These are phyloP conservation scores for Cyclotella distinguenda DNA, from an alignment of 108 stramenopile species.

Conservation along the genomic window DNA sequence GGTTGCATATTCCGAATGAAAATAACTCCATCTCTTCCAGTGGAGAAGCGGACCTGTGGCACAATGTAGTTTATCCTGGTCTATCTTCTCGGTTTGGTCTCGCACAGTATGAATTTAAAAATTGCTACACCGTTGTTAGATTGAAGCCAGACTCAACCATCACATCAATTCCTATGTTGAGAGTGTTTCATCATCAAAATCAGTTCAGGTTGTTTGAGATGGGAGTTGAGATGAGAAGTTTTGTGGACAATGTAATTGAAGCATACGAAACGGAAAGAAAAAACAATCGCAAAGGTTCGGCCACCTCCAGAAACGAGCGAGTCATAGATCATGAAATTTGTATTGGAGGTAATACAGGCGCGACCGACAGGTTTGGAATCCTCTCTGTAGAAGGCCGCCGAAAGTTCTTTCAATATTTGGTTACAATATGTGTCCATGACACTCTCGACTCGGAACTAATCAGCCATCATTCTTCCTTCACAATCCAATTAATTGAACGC, in stretches of 20 bases:
- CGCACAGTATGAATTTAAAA: conserved; percentile 32
- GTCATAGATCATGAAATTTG: no score
- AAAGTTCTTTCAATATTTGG: conserved; percentile 15
- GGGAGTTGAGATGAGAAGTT: conserved; percentile 41
- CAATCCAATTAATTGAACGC: conserved; percentile 8
- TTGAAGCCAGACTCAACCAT: not conserved
- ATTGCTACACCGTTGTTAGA: conserved; percentile 6
- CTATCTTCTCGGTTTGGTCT: conserved; percentile 64
- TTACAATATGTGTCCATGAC: conserved; percentile 12
- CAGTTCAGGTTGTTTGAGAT: conserved; percentile 36
- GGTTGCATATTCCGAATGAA: conserved; percentile 56
- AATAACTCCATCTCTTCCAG: no score
- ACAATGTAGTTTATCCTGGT: conserved; percentile 65
- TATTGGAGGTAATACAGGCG: no score
- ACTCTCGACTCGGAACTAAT: not conserved
- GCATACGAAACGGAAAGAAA: conserved; percentile 25
- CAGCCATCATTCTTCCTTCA: not conserved
- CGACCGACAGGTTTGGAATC: conserved; percentile 8
- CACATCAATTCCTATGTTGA: not conserved
- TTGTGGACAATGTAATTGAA: conserved; percentile 24
- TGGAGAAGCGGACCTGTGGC: conserved; percentile 52
- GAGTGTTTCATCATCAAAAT: conserved; percentile 14
- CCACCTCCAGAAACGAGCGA: not conserved
- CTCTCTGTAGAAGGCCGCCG: conserved; percentile 28
- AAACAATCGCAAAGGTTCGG: conserved; percentile 11